phyloP scores from a whole-genome alignment of 441 rosid species.

The Omphalea diandra region DNA sequence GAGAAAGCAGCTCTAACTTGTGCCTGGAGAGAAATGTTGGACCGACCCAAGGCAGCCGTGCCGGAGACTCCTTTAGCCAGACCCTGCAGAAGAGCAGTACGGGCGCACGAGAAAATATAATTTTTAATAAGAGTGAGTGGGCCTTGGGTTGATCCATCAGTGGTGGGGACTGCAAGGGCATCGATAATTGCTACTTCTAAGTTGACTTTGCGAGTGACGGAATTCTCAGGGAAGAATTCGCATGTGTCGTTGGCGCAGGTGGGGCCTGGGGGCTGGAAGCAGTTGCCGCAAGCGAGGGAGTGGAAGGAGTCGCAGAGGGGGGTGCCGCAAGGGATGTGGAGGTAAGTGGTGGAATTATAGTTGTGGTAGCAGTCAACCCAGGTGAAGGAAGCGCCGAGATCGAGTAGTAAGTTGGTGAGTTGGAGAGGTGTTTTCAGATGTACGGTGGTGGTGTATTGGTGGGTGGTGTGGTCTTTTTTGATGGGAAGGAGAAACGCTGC shows the following conservation, averaged over 20 bases:
- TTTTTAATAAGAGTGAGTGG: not conserved
- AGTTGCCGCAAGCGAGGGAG: slow-evolving; percentile 32
- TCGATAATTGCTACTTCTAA: slow-evolving; percentile 41
- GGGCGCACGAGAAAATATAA: not conserved
- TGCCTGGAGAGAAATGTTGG: slow-evolving; percentile 1
- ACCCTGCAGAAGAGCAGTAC: not conserved
- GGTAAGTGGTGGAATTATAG: slow-evolving; percentile 6
- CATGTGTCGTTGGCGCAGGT: slow-evolving; percentile 56
- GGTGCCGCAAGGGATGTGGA: slow-evolving; percentile 5
- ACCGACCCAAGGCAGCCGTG: slow-evolving; percentile 7
- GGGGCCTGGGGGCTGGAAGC: slow-evolving; percentile 27
- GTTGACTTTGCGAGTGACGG: slow-evolving; percentile 39
- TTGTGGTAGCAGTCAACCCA: slow-evolving; percentile 15
- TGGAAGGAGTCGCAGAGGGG: slow-evolving; percentile 18
- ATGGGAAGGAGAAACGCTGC: slow-evolving; percentile 1
- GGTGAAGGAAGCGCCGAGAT: slow-evolving; percentile 19
- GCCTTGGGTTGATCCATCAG: slow-evolving; percentile 25
- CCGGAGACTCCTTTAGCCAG: slow-evolving; percentile 8
- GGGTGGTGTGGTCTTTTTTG: slow-evolving; percentile 11
- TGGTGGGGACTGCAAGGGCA: slow-evolving; percentile 33
- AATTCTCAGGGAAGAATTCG: slow-evolving; percentile 40
- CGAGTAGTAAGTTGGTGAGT: slow-evolving; percentile 18
- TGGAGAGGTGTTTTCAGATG: slow-evolving; percentile 15
- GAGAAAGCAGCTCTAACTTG: slow-evolving; percentile 9
- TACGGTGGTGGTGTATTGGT: slow-evolving; percentile 19